A percentile compares a stretch with the other conserved stretches of the same genome.
phyloP scores from a whole-genome alignment of 257 asterid genomes.

The Forsythia suspensa region DNA sequence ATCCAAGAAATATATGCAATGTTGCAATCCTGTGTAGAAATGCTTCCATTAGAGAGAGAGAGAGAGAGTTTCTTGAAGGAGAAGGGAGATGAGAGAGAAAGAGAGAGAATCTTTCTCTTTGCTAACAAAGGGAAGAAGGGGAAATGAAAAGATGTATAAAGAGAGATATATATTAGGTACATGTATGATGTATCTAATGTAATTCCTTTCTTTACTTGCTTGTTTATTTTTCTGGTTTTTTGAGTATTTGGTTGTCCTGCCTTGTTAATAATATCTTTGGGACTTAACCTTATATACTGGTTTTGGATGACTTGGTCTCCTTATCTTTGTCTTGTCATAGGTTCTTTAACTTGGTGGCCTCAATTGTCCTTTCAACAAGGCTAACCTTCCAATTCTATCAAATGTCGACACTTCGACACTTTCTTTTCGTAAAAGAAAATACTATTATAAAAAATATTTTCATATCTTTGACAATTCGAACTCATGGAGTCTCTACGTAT shows the following conservation, averaged over 20 bases:
- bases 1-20: slow-evolving; percentile 41
- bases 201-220: slow-evolving; percentile 57
- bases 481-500: neutral
- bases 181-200: neutral
- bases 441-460: neutral
- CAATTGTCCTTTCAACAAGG: slow-evolving; percentile 37
- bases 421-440: slow-evolving; percentile 43
- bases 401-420: slow-evolving; percentile 22
- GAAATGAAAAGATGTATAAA: slow-evolving; percentile 34
- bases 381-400: slow-evolving; percentile 22
- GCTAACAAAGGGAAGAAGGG: slow-evolving; percentile 28
- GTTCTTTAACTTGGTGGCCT: slow-evolving; percentile 20
- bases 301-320: slow-evolving; percentile 19
- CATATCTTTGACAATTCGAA: neutral
- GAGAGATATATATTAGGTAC: slow-evolving; percentile 31
- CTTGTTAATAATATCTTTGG: slow-evolving; percentile 24
- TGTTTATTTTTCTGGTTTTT: slow-evolving; percentile 21
- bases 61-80: slow-evolving; percentile 12
- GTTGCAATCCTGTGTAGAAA: slow-evolving; percentile 31
- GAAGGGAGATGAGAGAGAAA: slow-evolving; percentile 4
- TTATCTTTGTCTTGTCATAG: slow-evolving; percentile 23
- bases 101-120: slow-evolving; percentile 9
- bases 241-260: slow-evolving; percentile 31
- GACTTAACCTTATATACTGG: slow-evolving; percentile 10
- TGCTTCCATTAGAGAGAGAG: slow-evolving; percentile 39